Conservation (phyloP, 495 filamentous ascomycete genomes). For the Lophiostoma macrostomum region DNA sequence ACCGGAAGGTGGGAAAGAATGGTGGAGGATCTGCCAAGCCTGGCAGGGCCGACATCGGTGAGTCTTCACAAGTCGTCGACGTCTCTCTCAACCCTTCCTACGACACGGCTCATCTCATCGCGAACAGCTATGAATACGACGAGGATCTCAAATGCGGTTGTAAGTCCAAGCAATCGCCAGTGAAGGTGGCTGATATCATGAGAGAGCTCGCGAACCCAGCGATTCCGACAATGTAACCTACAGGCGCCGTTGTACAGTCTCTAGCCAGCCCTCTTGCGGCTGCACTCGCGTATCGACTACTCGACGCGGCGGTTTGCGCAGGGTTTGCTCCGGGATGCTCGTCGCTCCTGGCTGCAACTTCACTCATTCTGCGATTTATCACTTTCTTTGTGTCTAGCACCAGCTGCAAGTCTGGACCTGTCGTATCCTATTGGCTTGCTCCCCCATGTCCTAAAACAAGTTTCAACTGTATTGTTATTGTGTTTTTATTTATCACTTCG, state of each 20-base stretch:
- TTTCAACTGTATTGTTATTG: slow-evolving; percentile 17
- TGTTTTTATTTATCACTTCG: slow-evolving; percentile 14
- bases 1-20: no score
- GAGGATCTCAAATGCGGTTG: no score
- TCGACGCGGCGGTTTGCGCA: no score
- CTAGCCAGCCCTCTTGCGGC: not conserved
- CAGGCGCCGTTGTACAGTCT: slow-evolving; percentile 7
- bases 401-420: not conserved
- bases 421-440: not conserved
- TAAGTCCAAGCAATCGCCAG: no score
- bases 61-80: no score
- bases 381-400: not conserved
- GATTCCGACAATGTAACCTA: slow-evolving; percentile 25
- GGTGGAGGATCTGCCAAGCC: no score
- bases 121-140: no score
- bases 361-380: not conserved
- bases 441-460: slow-evolving; percentile 4
- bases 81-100: no score
- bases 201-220: not conserved
- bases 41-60: no score
- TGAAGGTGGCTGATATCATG: slow-evolving; percentile 22
- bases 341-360: not conserved
- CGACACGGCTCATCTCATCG: no score
- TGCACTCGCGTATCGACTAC: no score
- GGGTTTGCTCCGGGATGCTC: not conserved